phyloP scores from a whole-genome alignment of 495 filamentous ascomycete species.

The Trichoderma gamsii region DNA sequence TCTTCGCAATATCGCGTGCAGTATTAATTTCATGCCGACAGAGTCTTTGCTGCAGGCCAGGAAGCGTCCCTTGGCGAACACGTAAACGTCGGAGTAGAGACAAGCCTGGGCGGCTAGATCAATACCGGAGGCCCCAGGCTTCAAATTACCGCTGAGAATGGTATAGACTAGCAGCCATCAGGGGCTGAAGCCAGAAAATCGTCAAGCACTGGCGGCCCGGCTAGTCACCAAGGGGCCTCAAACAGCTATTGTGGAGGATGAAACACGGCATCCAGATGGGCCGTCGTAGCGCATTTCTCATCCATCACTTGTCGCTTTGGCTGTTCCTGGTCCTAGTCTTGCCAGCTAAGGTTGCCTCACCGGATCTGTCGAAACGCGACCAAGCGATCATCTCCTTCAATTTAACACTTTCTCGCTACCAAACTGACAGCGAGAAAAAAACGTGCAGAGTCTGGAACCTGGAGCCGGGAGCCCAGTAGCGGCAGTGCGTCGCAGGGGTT shows the following conservation, averaged over 20 bases:
- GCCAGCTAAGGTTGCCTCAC: not conserved
- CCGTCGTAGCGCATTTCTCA: slow-evolving; percentile 5
- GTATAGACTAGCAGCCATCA: not conserved
- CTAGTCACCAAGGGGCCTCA: not conserved
- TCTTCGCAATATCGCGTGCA: not conserved
- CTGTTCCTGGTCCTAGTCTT: not conserved
- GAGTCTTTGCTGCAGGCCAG: not conserved
- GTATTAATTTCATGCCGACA: not conserved
- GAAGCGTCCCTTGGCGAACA: not conserved
- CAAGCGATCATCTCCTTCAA: slow-evolving; percentile 5
- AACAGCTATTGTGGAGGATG: slow-evolving; percentile 13
- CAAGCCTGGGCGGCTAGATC: slow-evolving; percentile 1
- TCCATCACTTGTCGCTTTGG: not conserved
- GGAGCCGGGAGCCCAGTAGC: not conserved
- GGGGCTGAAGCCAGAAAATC: slow-evolving; percentile 1
- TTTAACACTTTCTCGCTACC: not conserved
- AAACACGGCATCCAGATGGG: slow-evolving; percentile 9
- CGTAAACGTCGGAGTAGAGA: not conserved
- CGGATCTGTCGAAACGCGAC: slow-evolving; percentile 5
- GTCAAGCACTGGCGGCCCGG: slow-evolving; percentile 1
- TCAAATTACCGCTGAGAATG: not conserved
- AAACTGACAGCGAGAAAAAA: not conserved
- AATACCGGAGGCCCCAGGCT: not conserved
- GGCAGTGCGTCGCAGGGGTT: not conserved
- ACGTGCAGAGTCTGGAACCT: not conserved